phyloP scores from a whole-genome alignment of 2,329 filamentous ascomycete genomes.

The Neurospora crassa region DNA sequence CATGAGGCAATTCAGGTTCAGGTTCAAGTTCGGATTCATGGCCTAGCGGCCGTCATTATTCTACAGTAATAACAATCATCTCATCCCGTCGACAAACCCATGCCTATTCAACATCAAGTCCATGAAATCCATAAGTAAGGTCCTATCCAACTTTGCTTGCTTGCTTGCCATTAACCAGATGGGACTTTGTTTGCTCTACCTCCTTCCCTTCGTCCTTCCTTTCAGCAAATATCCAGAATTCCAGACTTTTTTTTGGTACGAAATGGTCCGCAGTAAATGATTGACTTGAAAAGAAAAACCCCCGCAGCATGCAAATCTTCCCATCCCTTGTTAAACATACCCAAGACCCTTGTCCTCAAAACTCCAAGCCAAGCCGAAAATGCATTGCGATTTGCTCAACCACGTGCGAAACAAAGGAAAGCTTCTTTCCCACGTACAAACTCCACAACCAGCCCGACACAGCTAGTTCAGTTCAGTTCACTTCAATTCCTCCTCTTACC shows the following conservation, averaged over 20 bases:
- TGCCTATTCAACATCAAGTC: background rate
- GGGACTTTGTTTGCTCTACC: background rate
- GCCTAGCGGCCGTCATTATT: background rate
- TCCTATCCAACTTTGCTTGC: background rate
- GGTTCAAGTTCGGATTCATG: background rate
- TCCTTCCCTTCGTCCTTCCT: background rate
- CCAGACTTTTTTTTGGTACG: background rate
- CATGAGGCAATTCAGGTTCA: too few relatives aligned
- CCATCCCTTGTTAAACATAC: background rate
- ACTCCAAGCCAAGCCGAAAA: background rate
- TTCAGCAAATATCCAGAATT: background rate
- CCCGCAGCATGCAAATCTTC: background rate
- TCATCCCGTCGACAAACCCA: background rate
- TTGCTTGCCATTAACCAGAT: background rate
- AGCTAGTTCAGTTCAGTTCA: background rate
- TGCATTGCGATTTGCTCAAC: background rate
- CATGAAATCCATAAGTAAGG: background rate
- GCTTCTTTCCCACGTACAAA: background rate
- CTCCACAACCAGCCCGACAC: background rate
- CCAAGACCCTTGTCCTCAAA: too few relatives aligned
- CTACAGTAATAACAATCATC: background rate
- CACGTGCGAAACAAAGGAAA: background rate
- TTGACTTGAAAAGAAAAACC: background rate
- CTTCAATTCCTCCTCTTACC: background rate
- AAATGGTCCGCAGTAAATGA: background rate